Evolutionary conservation across 495 filamentous ascomycete genomes (phyloP).

Genomic region (Rhypophila decipiens): DNA sequence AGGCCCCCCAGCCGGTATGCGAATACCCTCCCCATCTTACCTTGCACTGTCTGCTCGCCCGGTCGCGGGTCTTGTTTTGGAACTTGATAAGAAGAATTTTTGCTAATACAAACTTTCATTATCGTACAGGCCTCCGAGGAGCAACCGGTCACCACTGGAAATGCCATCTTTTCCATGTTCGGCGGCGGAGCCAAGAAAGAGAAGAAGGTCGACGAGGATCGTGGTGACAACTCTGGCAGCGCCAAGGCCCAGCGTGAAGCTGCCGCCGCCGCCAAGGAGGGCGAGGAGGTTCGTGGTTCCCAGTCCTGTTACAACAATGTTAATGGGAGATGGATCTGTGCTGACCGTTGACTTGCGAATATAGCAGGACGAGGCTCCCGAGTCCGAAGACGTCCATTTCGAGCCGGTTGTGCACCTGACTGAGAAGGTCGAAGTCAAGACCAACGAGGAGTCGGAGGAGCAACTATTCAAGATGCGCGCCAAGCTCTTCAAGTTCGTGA

Average conservation of each 20-base stretch:
- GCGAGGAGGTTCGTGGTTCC: slow-evolving; percentile 31
- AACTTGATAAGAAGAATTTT: no score
- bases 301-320: neutral
- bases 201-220: slow-evolving; percentile 67
- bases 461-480: slow-evolving; percentile 98
- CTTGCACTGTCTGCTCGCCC: no score
- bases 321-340: slow-evolving; percentile 12
- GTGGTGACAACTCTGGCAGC: slow-evolving; percentile 75
- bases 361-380: slow-evolving; percentile 61
- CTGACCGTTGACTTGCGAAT: neutral
- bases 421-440: slow-evolving; percentile 93
- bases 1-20: slow-evolving; percentile 19
- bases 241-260: slow-evolving; percentile 76
- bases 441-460: slow-evolving; percentile 97
- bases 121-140: slow-evolving; percentile 1
- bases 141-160: slow-evolving; percentile 32
- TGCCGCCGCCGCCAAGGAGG: slow-evolving; percentile 46
- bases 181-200: slow-evolving; percentile 86
- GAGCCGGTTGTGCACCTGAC: slow-evolving; percentile 92
- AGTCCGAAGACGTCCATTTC: slow-evolving; percentile 91
- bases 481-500: slow-evolving; percentile 98
- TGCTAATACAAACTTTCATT: no score
- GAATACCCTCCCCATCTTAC: neutral
- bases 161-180: slow-evolving; percentile 90
- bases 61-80: no score